Evolutionary conservation across 768 basidiomycete genomes (phyloP), one percentile per base, ranked within the genome.

Genomic region (Calvatia gigantea): DNA sequence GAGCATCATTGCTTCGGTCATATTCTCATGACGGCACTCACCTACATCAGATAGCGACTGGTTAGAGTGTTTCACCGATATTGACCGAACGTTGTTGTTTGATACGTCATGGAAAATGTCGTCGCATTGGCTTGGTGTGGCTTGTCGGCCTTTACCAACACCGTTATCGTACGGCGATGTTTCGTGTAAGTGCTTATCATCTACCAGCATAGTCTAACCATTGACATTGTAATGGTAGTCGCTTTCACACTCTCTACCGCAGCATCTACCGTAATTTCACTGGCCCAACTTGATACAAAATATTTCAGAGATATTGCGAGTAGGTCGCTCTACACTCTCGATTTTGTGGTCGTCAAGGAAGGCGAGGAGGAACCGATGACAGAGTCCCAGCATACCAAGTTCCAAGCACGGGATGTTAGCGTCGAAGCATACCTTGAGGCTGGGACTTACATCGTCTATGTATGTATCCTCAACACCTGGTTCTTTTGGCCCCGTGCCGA

Each of bases 111-210:
- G 79, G 80, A 64, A 68, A 17, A 71, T 77, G 72, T 71, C 73
- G 2, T 75, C 74, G 9, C 74, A 77, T 35, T 81, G 79, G 80
- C 66, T 81, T 6, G 69, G 75, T 42, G 75, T 78, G 14, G 69
- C 65, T 9, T 61, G 65, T 7, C 69, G 72, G 17, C 69, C 74
- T 6, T 68, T 76, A 23, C 72, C 75, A 9, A 68, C 75, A 41
- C 78, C 80, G 1, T 82, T 79, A 77, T 72, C 73, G 2, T 79
- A 72, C 50, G 81, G 81, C 17, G 81, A 84, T 56, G 70, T 84
- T 8, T 75, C 78, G 4, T 83, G 81, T 82, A 58, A 27, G 80
- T 69, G 37, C 19, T 6, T 6, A 43, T 38, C 28, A 23, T 3
- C 29, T n/a, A 19, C 43, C 23, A 51, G 25, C 15, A 17, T 3